Evolutionary conservation across 2,329 filamentous ascomycete species (phyloP).

Genomic region (Periconia macrospinosa): DNA sequence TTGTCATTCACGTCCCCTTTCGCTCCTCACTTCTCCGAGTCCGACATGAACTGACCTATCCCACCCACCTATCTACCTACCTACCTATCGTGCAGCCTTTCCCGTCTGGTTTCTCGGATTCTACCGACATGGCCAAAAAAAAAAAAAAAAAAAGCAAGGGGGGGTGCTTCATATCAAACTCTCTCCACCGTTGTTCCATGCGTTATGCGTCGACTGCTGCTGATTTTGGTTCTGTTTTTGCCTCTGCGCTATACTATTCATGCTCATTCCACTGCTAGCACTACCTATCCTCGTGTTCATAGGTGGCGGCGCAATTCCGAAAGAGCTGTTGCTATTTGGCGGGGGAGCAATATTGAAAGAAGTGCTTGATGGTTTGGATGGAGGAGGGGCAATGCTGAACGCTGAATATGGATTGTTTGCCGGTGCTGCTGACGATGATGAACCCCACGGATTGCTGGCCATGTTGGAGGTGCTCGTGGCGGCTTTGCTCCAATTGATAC

Average conservation of each 20-base stretch:
- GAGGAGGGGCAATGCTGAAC: slow-evolving; percentile 56
- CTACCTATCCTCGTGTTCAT: slow-evolving; percentile 12
- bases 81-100: no score
- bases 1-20: no score
- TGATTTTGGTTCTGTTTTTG: slow-evolving; percentile 5
- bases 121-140: no score
- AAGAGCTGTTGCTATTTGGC: slow-evolving; percentile 7
- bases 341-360: slow-evolving; percentile 45
- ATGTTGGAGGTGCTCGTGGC: slow-evolving; percentile 12
- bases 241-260: slow-evolving; percentile 17
- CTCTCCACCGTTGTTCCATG: slow-evolving; percentile 9
- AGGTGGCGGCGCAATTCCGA: slow-evolving; percentile 15
- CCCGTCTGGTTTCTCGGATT: no score
- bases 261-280: slow-evolving; percentile 32
- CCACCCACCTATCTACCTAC: no score
- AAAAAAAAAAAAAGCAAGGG: neutral
- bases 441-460: slow-evolving; percentile 27
- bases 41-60: no score
- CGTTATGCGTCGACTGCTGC: neutral
- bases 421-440: neutral
- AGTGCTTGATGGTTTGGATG: slow-evolving; percentile 28
- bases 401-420: slow-evolving; percentile 31
- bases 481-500: slow-evolving; percentile 37
- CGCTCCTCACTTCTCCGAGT: no score
- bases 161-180: slow-evolving; percentile 11